These are phyloP conservation scores for Albifimbria verrucaria DNA, from an alignment of 2,329 filamentous ascomycete species.

Conservation along the genomic window DNA sequence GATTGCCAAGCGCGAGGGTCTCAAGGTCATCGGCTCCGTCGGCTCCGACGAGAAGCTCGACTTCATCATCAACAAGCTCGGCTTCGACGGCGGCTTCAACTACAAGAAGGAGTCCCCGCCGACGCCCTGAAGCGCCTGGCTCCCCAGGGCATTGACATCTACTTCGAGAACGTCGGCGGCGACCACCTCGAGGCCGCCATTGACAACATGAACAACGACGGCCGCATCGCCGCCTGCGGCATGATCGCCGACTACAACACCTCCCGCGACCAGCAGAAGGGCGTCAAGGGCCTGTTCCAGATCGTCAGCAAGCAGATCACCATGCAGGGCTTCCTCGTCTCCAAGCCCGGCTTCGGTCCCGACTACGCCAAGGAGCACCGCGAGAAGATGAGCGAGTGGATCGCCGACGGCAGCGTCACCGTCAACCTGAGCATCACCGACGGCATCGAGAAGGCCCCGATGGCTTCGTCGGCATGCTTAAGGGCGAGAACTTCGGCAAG, in stretches of 20 bases:
- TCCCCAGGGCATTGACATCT: slow-evolving; percentile 73
- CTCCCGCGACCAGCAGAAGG: slow-evolving; percentile 51
- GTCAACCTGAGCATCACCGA: slow-evolving; percentile 64
- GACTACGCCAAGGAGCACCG: slow-evolving; percentile 69
- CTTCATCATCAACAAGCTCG: slow-evolving; percentile 65
- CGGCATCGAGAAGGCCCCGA: slow-evolving; percentile 77
- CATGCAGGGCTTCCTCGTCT: slow-evolving; percentile 75
- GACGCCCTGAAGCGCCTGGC: slow-evolving; percentile 65
- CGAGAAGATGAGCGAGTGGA: slow-evolving; percentile 71
- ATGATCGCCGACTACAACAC: slow-evolving; percentile 79
- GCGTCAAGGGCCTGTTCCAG: slow-evolving; percentile 62
- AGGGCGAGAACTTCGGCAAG: slow-evolving; percentile 84
- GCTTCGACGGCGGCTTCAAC: slow-evolving; percentile 74
- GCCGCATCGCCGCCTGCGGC: slow-evolving; percentile 62
- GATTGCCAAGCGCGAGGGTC: slow-evolving; percentile 71
- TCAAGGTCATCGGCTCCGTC: slow-evolving; percentile 71
- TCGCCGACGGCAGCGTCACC: slow-evolving; percentile 73
- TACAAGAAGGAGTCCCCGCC: slow-evolving; percentile 69
- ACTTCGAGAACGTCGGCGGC: slow-evolving; percentile 78
- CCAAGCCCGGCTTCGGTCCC: slow-evolving; percentile 61
- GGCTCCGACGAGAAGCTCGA: slow-evolving; percentile 74
- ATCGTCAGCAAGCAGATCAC: slow-evolving; percentile 67
- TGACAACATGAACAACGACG: slow-evolving; percentile 51
- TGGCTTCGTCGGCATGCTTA: slow-evolving; percentile 70
- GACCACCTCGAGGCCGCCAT: slow-evolving; percentile 61